phyloP scores from a whole-genome alignment of 768 basidiomycete genomes.

The Austroboletus festivus region DNA sequence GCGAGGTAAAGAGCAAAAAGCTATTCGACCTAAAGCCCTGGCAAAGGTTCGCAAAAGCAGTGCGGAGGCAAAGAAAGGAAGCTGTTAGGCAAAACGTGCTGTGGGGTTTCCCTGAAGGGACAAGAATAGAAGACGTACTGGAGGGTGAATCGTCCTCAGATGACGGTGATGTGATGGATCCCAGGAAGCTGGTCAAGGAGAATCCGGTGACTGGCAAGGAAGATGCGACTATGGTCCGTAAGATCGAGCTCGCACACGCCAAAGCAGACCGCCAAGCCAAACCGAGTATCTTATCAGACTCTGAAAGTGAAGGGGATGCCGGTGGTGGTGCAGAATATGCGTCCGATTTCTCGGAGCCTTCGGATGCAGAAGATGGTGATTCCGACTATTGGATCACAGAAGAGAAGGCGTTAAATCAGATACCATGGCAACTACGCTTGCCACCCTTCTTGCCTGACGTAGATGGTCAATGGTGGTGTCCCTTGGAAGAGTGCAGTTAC shows the following conservation, averaged over 20 bases:
- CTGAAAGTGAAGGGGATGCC: conserved; percentile 19
- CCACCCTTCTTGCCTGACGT: conserved; percentile 41
- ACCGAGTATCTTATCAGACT: conserved; percentile 11
- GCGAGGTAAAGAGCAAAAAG: conserved; percentile 27
- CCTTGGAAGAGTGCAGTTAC: conserved; percentile 40
- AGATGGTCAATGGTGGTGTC: conserved; percentile 54
- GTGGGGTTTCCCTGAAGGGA: conserved; percentile 25
- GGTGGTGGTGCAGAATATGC: conserved; percentile 38
- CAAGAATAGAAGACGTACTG: conserved; percentile 1
- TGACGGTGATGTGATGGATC: too few species aligned
- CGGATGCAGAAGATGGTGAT: conserved; percentile 43
- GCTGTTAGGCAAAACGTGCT: conserved; percentile 26
- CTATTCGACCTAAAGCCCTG: conserved; percentile 46
- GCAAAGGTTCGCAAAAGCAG: conserved; percentile 42
- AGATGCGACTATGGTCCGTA: conserved; percentile 14
- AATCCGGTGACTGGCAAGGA: conserved; percentile 31
- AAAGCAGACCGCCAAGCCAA: background rate
- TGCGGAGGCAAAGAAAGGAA: conserved; percentile 29
- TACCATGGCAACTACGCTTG: conserved; percentile 37
- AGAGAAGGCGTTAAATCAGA: conserved; percentile 24
- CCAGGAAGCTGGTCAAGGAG: conserved; percentile 15
- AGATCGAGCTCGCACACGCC: conserved; percentile 15
- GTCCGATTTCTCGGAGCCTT: conserved; percentile 56
- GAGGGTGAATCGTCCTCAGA: too few species aligned
- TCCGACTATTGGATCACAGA: conserved; percentile 22